These are phyloP conservation scores for Fagus crenata DNA, from an alignment of 306 rosid species.

Conservation along the genomic window DNA sequence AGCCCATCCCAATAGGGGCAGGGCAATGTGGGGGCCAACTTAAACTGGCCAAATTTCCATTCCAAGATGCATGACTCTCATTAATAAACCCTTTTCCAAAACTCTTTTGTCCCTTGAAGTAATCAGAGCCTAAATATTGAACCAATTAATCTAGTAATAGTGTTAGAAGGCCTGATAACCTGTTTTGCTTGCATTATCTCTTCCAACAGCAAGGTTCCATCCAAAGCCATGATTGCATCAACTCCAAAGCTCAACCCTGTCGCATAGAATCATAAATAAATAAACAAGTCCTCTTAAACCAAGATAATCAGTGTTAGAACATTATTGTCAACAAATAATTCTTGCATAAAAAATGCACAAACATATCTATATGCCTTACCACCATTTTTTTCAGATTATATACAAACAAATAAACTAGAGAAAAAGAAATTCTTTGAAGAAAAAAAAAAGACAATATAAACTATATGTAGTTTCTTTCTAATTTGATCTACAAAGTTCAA, in stretches of 20 bases:
- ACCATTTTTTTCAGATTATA: background rate
- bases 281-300: background rate
- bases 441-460: background rate
- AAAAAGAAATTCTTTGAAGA: background rate
- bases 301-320: constrained; percentile 16
- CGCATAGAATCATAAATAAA: constrained; percentile 26
- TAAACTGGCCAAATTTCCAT: constrained; percentile 1
- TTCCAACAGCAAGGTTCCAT: constrained; percentile 65
- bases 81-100: constrained; percentile 6
- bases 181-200: constrained; percentile 79
- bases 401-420: background rate
- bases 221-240: constrained; percentile 52
- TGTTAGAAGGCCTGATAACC: constrained; percentile 45
- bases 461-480: background rate
- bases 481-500: background rate
- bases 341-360: constrained; percentile 4
- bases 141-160: constrained; percentile 14
- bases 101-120: constrained; percentile 16
- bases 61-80: constrained; percentile 12
- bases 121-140: constrained; percentile 21
- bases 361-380: constrained; percentile 6
- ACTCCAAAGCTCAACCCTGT: constrained; percentile 86
- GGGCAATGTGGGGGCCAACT: background rate
- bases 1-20: background rate
- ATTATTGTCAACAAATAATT: constrained; percentile 7